A percentile compares a stretch with the other conserved stretches of the same genome.
Evolutionary conservation across 106 monocot species (phyloP).

Genomic region (Xerophyta viscosa): DNA sequence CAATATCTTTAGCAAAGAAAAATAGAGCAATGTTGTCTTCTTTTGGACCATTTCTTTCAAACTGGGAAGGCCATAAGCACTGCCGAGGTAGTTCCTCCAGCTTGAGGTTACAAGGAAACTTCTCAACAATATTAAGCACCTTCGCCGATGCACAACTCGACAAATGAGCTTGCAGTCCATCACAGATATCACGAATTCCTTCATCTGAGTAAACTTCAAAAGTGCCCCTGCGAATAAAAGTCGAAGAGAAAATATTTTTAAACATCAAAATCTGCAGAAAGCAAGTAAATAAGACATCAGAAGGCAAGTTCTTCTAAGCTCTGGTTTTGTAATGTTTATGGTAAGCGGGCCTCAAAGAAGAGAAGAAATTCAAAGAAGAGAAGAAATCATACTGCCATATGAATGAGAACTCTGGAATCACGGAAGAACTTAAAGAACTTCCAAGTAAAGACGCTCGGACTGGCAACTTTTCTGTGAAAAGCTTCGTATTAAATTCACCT

Average conservation of each 20-base stretch:
- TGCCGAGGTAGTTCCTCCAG: conserved; percentile 51
- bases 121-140: conserved; percentile 49
- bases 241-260: no score
- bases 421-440: conserved; percentile 14
- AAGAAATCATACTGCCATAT: conserved; percentile 78
- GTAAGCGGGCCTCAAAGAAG: no score
- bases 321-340: neutral
- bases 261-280: neutral
- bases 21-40: conserved; percentile 82
- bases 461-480: conserved; percentile 6
- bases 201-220: conserved; percentile 48
- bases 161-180: conserved; percentile 83
- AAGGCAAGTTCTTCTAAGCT: neutral
- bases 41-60: conserved; percentile 28
- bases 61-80: conserved; percentile 55
- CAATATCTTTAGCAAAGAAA: conserved; percentile 83
- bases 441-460: conserved; percentile 12
- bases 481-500: conserved; percentile 17
- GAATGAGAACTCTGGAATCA: conserved; percentile 54
- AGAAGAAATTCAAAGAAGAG: conserved; percentile 1
- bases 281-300: neutral
- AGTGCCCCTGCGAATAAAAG: conserved; percentile 48
- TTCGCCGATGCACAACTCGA: conserved; percentile 59
- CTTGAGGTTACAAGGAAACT: conserved; percentile 44
- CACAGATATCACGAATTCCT: conserved; percentile 20